Conservation (phyloP, 1,284 basidiomycete genomes). For the Coniferiporia sulphurascens region DNA sequence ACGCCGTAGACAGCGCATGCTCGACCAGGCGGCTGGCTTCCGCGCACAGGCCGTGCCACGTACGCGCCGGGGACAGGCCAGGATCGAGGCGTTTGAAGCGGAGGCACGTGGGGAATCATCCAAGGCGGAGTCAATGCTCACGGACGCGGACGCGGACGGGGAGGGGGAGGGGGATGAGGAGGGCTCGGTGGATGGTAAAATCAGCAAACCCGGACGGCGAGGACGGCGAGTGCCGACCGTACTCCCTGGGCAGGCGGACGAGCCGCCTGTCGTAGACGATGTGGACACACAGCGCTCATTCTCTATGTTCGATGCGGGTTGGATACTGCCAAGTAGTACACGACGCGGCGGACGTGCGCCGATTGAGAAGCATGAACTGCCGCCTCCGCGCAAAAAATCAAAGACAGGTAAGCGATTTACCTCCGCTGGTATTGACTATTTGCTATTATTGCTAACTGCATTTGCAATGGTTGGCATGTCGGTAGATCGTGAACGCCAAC, state of each 20-base stretch:
- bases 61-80: constrained; percentile 39
- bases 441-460: too few species aligned
- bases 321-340: constrained; percentile 79
- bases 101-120: constrained; percentile 30
- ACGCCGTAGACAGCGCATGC: constrained; percentile 27
- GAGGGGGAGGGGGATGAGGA: constrained; percentile 20
- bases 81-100: constrained; percentile 39
- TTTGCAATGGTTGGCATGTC: not conserved
- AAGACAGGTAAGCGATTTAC: constrained; percentile 39
- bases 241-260: constrained; percentile 33
- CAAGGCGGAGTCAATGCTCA: constrained; percentile 7
- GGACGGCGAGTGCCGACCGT: constrained; percentile 23
- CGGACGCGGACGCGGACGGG: constrained; percentile 6
- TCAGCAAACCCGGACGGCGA: constrained; percentile 11
- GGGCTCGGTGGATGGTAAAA: not conserved
- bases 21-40: constrained; percentile 36
- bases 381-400: constrained; percentile 46
- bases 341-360: constrained; percentile 50
- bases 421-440: not conserved
- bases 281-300: constrained; percentile 76
- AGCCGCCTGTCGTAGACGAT: constrained; percentile 53
- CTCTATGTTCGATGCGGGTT: constrained; percentile 80
- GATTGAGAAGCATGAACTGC: constrained; percentile 36
- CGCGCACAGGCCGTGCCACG: constrained; percentile 34
- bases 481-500: constrained; percentile 33